These are phyloP conservation scores for Cercophora samala DNA, from an alignment of 495 filamentous ascomycete species.

Conservation along the genomic window DNA sequence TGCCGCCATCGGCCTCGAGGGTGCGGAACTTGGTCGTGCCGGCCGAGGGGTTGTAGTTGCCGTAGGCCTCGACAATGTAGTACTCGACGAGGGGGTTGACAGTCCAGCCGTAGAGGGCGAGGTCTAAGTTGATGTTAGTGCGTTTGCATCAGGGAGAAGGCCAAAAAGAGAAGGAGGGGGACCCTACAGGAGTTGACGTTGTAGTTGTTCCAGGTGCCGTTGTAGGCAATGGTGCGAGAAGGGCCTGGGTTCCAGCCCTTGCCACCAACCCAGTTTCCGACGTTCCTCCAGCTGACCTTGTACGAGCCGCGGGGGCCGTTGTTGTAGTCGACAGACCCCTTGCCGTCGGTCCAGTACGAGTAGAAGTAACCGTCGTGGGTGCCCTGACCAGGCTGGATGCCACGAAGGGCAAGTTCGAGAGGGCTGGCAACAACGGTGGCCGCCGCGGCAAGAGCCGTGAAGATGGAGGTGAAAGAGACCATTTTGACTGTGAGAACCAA, in stretches of 20 bases:
- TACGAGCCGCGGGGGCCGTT: constrained; percentile 52
- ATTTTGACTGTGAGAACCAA: not conserved
- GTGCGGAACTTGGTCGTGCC: constrained; percentile 46
- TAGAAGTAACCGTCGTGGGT: constrained; percentile 57
- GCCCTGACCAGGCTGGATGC: constrained; percentile 38
- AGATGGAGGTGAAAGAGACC: constrained; percentile 9
- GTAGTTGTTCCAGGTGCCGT: constrained; percentile 30
- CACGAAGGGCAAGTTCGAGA: constrained; percentile 3
- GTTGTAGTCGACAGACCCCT: constrained; percentile 50
- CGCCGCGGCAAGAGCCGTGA: constrained; percentile 2
- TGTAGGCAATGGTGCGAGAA: constrained; percentile 26
- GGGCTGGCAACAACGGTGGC: constrained; percentile 5
- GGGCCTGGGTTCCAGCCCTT: constrained; percentile 56
- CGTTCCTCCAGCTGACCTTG: constrained; percentile 48
- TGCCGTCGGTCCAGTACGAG: constrained; percentile 57
- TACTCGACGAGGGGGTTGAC: constrained; percentile 60
- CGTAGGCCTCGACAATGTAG: constrained; percentile 61
- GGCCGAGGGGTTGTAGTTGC: constrained; percentile 52
- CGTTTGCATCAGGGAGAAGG: not conserved
- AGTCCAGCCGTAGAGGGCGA: constrained; percentile 59
- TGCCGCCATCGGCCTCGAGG: constrained; percentile 54
- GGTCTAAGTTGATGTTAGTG: constrained; percentile 16
- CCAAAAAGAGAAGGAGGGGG: no score
- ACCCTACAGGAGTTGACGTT: constrained; percentile 28
- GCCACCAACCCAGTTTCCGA: constrained; percentile 56